Evolutionary conservation across 148 eudicot genomes (phyloP), one percentile per base, ranked within the genome.

Genomic region (Rheum nobile): DNA sequence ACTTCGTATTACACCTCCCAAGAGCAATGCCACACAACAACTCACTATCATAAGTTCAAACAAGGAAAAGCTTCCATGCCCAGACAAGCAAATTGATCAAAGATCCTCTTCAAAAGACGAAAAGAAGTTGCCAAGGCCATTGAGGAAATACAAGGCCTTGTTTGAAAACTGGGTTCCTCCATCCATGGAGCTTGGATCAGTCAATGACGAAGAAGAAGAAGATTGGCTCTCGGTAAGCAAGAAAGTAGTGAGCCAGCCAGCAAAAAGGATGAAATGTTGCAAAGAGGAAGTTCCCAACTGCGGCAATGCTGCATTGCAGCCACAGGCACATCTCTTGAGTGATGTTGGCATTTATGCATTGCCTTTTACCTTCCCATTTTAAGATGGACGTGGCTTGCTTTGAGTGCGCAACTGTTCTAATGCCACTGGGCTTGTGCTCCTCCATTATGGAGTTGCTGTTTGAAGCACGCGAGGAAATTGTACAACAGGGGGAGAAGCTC

Each of bases 341-440:
- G 86, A 83, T 22, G 87, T 50, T 46, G 88, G 76, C 57, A 22
- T 83, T 6, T 83, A 78, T 72, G 92, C 88, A 5, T 72, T 88
- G 54, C 92, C 92, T 11, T 88, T 57, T 32, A 77, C 88, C 0
- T 80, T 86, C 22, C 92, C 89, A 1, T 88, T 82, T 72, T 88
- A 75, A 67, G 21, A 34, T 12, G 55, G 32, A 29, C 42, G 26
- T 55, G 71, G 57, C 14, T 29, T 74, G 50, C 29, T 59, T 12
- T 37, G 21, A 61, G 31, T n/a, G 16, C 8, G 39, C 22, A 14
- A 67, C 41, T 14, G 8, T 31, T 28, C 10, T 21, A 43, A 4
- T 71, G 16, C 46, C 47, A 21, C 47, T 21, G 48, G 47, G 72
- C 29, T 71, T 21, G 50, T 39, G 39, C 70, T 72, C 39, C 67